These are phyloP conservation scores for Crucihimalaya himalaica DNA, from an alignment of 345 rosid species.

Conservation along the genomic window DNA sequence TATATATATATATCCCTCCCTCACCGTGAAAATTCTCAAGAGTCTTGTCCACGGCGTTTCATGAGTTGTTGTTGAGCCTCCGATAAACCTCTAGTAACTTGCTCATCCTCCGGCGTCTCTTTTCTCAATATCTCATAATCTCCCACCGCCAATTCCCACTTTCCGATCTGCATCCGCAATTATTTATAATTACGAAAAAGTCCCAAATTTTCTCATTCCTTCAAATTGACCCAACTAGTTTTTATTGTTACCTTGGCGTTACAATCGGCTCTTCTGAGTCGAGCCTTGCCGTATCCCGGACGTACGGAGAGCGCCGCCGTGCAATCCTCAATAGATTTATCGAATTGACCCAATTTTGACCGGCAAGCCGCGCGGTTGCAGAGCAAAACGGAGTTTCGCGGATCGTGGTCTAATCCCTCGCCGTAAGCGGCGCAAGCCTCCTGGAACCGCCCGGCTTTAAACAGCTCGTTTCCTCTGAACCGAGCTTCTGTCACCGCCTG, in stretches of 20 bases:
- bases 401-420: constrained; percentile 77
- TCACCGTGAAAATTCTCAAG: background rate
- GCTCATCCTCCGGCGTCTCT: constrained; percentile 71
- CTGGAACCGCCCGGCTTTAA: constrained; percentile 50
- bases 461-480: constrained; percentile 70
- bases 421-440: constrained; percentile 68
- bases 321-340: constrained; percentile 76
- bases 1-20: constrained; percentile 1
- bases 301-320: constrained; percentile 63
- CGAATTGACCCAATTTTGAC: constrained; percentile 63
- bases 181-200: background rate
- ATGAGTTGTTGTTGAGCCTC: constrained; percentile 58
- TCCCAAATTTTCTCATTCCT: background rate
- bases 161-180: constrained; percentile 50
- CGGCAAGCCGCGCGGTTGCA: constrained; percentile 88
- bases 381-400: constrained; percentile 68
- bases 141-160: constrained; percentile 65
- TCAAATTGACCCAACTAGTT: background rate
- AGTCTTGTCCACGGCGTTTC: constrained; percentile 45
- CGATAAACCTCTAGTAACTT: constrained; percentile 49
- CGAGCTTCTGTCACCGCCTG: constrained; percentile 65
- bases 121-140: constrained; percentile 68
- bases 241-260: constrained; percentile 55
- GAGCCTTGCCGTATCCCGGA: constrained; percentile 73
- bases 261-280: constrained; percentile 87